Percentiles rank a stretch among this genome's conserved stretches.
Evolutionary conservation across 345 rosid species (phyloP).

Genomic region (Salix udensis): DNA sequence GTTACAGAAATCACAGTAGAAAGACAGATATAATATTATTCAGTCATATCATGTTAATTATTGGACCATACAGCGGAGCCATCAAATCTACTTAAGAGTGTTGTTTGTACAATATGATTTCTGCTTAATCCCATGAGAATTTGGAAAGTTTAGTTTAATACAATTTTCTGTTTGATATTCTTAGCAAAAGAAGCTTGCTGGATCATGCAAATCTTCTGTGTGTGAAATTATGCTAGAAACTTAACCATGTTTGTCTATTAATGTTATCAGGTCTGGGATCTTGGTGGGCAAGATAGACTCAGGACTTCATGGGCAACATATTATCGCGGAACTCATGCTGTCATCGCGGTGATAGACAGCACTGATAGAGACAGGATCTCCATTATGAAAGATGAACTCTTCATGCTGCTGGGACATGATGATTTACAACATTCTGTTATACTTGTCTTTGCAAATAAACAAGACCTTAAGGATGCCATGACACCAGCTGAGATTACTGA

Average conservation of each 20-base stretch:
- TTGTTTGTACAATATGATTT: neutral
- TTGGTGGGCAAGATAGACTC: conserved; percentile 93
- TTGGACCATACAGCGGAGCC: neutral
- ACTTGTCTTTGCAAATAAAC: conserved; percentile 86
- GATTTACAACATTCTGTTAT: conserved; percentile 72
- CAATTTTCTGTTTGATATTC: neutral
- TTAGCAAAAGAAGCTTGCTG: too few relatives aligned
- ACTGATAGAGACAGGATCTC: conserved; percentile 90
- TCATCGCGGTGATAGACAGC: conserved; percentile 82
- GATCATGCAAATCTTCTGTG: too few relatives aligned
- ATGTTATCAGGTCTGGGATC: conserved; percentile 75
- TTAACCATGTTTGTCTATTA: neutral
- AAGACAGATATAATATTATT: too few relatives aligned
- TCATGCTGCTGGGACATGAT: conserved; percentile 71
- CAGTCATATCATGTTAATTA: too few relatives aligned
- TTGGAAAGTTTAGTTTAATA: neutral
- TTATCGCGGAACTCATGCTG: conserved; percentile 87
- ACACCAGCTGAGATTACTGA: conserved; percentile 82
- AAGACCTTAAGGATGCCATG: conserved; percentile 91
- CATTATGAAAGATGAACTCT: conserved; percentile 82
- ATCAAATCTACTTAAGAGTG: neutral
- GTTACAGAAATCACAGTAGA: too few relatives aligned
- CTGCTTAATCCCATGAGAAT: neutral
- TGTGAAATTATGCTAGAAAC: neutral
- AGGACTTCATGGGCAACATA: conserved; percentile 96